Evolutionary conservation across 2,329 filamentous ascomycete genomes (phyloP), one percentile per base, ranked within the genome.

Genomic region (Amauroascus verrucosus): DNA sequence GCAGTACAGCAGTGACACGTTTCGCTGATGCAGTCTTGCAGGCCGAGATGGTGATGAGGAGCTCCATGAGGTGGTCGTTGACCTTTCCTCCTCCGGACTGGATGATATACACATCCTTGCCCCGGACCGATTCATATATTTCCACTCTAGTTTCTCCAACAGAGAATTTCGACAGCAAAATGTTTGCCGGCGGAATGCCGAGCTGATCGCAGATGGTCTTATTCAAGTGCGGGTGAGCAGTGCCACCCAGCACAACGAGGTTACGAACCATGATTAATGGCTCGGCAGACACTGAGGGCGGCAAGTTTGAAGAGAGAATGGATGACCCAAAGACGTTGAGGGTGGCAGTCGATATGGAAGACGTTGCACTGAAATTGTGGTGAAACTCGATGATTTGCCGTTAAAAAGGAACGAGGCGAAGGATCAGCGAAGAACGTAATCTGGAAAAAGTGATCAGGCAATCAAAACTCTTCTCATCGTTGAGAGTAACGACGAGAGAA

Each of bases 71-170:
- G 72, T 95, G 84, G 72, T 98, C 93, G 68, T 98, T 98, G 72
- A 96, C 88, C 64, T 86, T 86, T 59, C 88, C 89, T 62, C 88
- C 90, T 62, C 88, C 89, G 40, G 88, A 93, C 72, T 97, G 91
- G 64, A 98, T 88, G 67, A 97, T 96, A 75, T 94, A 98, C 68
- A 96, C 93, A 81, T 98, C 93, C 71, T 98, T 98, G 62, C 88
- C 93, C 63, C 93, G 86, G 49, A 98, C 93, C 13, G 89, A 95
- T 71, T 98, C 93, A 69, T 90, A 81, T 65, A 98, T 95, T 72
- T 97, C 93, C 58, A 95, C 91, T 53, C 91, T 83, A 61, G 87
- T 95, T 75, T 97, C 93, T 61, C 93, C 93, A 50, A 93, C 88
- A 30, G 89, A 88, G 75, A 98, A 98, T 74, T 96, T 96, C 66